Evolutionary conservation across 129 eudicot genomes (phyloP).

Genomic region (Saposhnikovia divaricata): DNA sequence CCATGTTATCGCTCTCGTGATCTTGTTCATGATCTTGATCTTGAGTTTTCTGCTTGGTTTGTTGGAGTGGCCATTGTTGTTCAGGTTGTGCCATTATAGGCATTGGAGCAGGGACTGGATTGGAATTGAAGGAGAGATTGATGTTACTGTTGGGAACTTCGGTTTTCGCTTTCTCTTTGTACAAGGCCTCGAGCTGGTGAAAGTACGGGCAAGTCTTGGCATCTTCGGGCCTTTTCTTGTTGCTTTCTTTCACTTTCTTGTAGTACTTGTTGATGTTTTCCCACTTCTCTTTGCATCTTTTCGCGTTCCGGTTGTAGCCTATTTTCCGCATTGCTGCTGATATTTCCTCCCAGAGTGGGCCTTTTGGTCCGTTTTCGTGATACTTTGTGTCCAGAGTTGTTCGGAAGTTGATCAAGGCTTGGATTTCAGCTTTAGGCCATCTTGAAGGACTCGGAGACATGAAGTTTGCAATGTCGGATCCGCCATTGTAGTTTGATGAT

Average conservation of each 20-base stretch:
- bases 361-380: constrained; percentile 84
- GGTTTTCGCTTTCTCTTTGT: constrained; percentile 43
- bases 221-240: constrained; percentile 82
- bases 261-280: constrained; percentile 93
- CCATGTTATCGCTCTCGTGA: constrained; percentile 20
- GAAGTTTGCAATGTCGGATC: constrained; percentile 20
- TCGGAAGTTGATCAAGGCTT: constrained; percentile 69
- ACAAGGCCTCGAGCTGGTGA: constrained; percentile 77
- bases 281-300: constrained; percentile 95
- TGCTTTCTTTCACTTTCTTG: constrained; percentile 92
- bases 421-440: constrained; percentile 86
- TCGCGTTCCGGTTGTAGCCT: constrained; percentile 75
- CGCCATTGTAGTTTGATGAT: constrained; percentile 10
- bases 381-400: constrained; percentile 66
- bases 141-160: neutral
- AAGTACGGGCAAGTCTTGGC: constrained; percentile 91
- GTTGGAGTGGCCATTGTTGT: constrained; percentile 69
- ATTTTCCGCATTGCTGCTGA: constrained; percentile 58
- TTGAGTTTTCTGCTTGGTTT: constrained; percentile 18
- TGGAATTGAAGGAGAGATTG: neutral
- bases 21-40: constrained; percentile 2
- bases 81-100: constrained; percentile 76
- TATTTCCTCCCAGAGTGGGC: constrained; percentile 96
- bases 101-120: constrained; percentile 20
- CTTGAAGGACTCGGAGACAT: constrained; percentile 56